Conservation (phyloP, 768 basidiomycete species). For the Asterophora parasitica region DNA sequence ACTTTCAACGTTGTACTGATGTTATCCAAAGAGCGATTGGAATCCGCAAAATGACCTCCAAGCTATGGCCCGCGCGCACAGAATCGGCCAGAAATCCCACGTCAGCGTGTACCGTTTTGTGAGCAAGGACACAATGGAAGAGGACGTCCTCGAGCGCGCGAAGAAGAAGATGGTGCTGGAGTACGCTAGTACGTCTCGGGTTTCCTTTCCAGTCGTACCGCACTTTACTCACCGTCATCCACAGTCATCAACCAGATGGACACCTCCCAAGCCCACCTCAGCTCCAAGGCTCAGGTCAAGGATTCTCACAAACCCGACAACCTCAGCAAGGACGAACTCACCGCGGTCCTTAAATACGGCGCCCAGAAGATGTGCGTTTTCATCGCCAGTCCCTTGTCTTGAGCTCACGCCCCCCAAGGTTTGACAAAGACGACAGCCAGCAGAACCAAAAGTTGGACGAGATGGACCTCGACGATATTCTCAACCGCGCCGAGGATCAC, state of each 20-base stretch:
- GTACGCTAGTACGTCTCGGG: slow-evolving; percentile 82
- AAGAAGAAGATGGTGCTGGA: slow-evolving; percentile 99
- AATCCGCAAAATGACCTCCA: slow-evolving; percentile 98
- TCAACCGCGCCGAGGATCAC: slow-evolving; percentile 94
- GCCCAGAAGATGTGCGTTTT: slow-evolving; percentile 87
- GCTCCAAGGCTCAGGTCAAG: slow-evolving; percentile 68
- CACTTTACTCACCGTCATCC: slow-evolving; percentile 9
- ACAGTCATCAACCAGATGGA: slow-evolving; percentile 99
- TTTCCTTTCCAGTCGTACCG: background rate
- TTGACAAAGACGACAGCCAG: slow-evolving; percentile 92
- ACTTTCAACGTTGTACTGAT: slow-evolving; percentile 11
- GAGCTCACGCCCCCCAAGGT: slow-evolving; percentile 46
- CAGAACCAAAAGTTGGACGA: slow-evolving; percentile 96
- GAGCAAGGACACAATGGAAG: slow-evolving; percentile 99
- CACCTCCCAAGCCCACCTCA: slow-evolving; percentile 94
- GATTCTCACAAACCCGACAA: slow-evolving; percentile 75
- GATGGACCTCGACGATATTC: slow-evolving; percentile 98
- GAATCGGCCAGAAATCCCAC: slow-evolving; percentile 98
- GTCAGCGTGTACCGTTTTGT: slow-evolving; percentile 98
- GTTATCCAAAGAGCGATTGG: slow-evolving; percentile 76
- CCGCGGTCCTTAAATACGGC: slow-evolving; percentile 97
- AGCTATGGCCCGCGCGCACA: slow-evolving; percentile 98
- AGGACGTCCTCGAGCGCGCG: slow-evolving; percentile 95
- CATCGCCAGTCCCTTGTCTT: slow-evolving; percentile 10
- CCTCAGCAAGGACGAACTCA: slow-evolving; percentile 93